Base-by-base conservation (phyloP, 805 yeast genomes). In the Saturnispora bothae region DNA sequence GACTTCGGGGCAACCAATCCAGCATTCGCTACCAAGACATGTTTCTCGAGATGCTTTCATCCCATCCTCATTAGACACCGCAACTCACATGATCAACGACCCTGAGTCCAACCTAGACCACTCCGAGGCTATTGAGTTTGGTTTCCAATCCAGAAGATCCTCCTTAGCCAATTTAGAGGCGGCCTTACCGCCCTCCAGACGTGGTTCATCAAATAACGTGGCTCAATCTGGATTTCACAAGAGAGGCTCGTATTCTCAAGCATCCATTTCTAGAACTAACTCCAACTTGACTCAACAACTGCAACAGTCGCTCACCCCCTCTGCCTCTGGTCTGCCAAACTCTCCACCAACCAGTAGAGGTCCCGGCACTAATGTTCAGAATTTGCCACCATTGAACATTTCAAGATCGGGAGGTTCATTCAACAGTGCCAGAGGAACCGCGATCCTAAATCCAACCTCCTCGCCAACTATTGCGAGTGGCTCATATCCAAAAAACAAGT, bases 61-160 rank as follows among this genome's bases (percentile, higher is more conserved):
- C 32, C 76, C 79, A 4, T 71, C 78, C 10, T 72, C 75, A 3
- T 59, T 73, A 48, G 78, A 73, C 46, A 61, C 74, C 16, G 63
- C 76, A 3, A 52, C 64, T 8, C 57, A 69, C 38, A 57, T 60
- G 38, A n/a, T n/a, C n/a, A n/a, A n/a, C n/a, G 63, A 62, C 43
- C 59, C 46, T 29, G 51, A 52, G 5, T 31, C 43, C 18, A 43
- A 39, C 13, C 19, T 36, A 12, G 32, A 21, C 17, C 33, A 29
- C 17, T 16, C 38, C 14, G 45, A 37, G 8, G 40, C 67, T 35
- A 63, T 67, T 17, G 71, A 69, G 44, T 61, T 68, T 64, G 46
- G 49, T 5, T 60, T 71, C 30, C 65, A 62, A 43, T 57, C 72
- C 17, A 60, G 79, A 48, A 64, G 73, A 49, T 63, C 74, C 4